Evolutionary conservation across 805 yeast genomes (phyloP).

Genomic region (Candida krabiensis): DNA sequence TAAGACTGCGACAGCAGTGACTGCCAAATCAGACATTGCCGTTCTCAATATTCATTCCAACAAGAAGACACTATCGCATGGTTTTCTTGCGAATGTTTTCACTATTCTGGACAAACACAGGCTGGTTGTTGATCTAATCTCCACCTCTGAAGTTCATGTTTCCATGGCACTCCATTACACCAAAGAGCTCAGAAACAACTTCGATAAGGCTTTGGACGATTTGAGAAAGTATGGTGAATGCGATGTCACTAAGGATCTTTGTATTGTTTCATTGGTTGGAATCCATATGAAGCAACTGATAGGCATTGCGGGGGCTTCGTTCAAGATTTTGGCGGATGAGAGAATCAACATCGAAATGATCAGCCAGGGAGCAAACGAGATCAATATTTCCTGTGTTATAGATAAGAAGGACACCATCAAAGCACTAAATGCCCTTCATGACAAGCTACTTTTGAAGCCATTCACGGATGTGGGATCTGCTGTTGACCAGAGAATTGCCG

Average conservation of each 20-base stretch:
- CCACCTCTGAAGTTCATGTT: slow-evolving; percentile 96
- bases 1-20: slow-evolving; percentile 90
- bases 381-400: slow-evolving; percentile 93
- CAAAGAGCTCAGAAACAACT: slow-evolving; percentile 52
- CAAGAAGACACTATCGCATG: slow-evolving; percentile 89
- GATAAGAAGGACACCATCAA: slow-evolving; percentile 78
- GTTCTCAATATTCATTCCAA: slow-evolving; percentile 94
- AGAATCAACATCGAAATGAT: slow-evolving; percentile 96
- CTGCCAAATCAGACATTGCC: slow-evolving; percentile 88
- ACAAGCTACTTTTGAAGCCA: slow-evolving; percentile 58
- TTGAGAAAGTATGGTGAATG: slow-evolving; percentile 81
- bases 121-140: slow-evolving; percentile 91
- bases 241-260: slow-evolving; percentile 82
- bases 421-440: slow-evolving; percentile 85
- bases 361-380: slow-evolving; percentile 97
- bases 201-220: slow-evolving; percentile 75
- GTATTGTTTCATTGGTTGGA: slow-evolving; percentile 93
- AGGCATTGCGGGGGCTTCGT: slow-evolving; percentile 97
- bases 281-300: slow-evolving; percentile 95
- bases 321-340: slow-evolving; percentile 89
- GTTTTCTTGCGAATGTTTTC: slow-evolving; percentile 89
- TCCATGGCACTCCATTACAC: slow-evolving; percentile 94
- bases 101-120: slow-evolving; percentile 79
- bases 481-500: slow-evolving; percentile 45
- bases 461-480: slow-evolving; percentile 33